Conservation (phyloP, 495 filamentous ascomycete genomes). For the Cercophora samala region DNA sequence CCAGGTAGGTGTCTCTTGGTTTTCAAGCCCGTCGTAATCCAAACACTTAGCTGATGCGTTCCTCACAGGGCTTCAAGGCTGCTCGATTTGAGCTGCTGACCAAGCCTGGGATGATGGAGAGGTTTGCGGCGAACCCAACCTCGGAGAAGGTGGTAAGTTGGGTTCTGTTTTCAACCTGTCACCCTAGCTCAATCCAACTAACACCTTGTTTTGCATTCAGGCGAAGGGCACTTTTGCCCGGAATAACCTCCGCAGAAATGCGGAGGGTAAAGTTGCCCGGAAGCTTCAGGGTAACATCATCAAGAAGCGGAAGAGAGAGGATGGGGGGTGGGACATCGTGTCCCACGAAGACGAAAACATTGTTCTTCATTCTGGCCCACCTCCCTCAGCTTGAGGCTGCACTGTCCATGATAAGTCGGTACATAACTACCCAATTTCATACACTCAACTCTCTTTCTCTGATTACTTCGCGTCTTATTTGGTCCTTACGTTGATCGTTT, state of each 20-base stretch:
- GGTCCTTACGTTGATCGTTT: too few relatives aligned
- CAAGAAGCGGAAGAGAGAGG: neutral
- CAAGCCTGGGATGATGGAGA: neutral
- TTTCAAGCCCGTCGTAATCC: neutral
- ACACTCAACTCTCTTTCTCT: too few relatives aligned
- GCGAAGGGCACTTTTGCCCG: neutral
- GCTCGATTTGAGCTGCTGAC: neutral
- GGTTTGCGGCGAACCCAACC: neutral
- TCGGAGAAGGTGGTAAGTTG: neutral
- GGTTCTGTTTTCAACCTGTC: neutral
- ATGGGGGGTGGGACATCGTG: neutral
- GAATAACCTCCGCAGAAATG: neutral
- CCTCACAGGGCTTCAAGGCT: neutral
- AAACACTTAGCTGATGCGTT: neutral
- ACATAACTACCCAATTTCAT: too few relatives aligned
- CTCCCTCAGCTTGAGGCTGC: too few relatives aligned
- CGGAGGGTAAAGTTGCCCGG: neutral
- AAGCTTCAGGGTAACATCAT: neutral
- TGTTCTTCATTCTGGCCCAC: neutral
- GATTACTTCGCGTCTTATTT: too few relatives aligned
- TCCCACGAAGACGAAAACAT: neutral
- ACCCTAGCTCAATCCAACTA: neutral
- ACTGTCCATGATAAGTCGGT: too few relatives aligned
- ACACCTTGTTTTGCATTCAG: neutral
- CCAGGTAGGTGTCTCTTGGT: neutral